Evolutionary conservation across 768 basidiomycete species (phyloP).

Genomic region (Pleurotus cornucopiae): DNA sequence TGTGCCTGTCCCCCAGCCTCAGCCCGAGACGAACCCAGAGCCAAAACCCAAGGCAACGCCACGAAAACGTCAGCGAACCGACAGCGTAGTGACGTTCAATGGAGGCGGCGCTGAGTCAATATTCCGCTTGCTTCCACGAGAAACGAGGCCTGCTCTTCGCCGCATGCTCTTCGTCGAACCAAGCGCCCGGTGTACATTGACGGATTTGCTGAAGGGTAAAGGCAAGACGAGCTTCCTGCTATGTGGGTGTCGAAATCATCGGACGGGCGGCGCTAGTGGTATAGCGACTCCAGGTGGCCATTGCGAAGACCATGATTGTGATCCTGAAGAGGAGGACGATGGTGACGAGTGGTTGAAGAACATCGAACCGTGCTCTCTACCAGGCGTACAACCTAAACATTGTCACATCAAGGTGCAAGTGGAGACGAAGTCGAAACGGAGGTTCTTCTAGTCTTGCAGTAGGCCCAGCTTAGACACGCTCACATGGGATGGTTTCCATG

Average conservation of each 20-base stretch:
- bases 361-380: constrained; percentile 62
- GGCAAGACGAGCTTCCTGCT: constrained; percentile 74
- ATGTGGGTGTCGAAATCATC: constrained; percentile 62
- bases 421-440: constrained; percentile 58
- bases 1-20: background rate
- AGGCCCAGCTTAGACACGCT: background rate
- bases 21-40: background rate
- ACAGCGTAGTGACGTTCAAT: constrained; percentile 62
- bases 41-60: constrained; percentile 7
- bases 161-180: constrained; percentile 95
- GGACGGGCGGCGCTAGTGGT: constrained; percentile 24
- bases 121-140: constrained; percentile 92
- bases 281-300: constrained; percentile 39
- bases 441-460: constrained; percentile 57
- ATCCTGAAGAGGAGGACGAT: constrained; percentile 66
- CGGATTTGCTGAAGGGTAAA: constrained; percentile 80
- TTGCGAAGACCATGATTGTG: constrained; percentile 63
- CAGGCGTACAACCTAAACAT: constrained; percentile 47
- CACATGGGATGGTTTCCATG: background rate
- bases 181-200: constrained; percentile 82
- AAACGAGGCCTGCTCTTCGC: constrained; percentile 83
- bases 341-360: constrained; percentile 87
- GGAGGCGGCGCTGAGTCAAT: constrained; percentile 87
- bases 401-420: constrained; percentile 68
- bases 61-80: constrained; percentile 37